Conservation (phyloP, 2,329 filamentous ascomycete species). For the Clarireedia hainanense region DNA sequence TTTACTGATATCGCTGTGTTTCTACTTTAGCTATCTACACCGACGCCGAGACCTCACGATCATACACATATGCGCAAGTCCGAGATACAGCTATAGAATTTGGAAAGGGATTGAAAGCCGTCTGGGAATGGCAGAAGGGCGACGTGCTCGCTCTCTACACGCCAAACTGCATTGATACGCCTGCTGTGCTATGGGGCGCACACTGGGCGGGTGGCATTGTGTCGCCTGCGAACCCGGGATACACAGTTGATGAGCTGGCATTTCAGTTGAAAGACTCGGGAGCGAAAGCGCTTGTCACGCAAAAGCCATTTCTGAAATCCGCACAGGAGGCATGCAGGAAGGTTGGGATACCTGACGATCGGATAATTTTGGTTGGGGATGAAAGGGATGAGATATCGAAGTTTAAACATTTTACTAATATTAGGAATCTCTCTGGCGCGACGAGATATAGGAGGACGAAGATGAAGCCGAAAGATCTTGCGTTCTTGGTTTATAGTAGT, state of each 20-base stretch:
- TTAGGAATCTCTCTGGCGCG: slow-evolving; percentile 55
- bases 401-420: slow-evolving; percentile 65
- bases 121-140: slow-evolving; percentile 72
- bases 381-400: slow-evolving; percentile 47
- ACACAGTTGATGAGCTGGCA: slow-evolving; percentile 74
- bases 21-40: slow-evolving; percentile 60
- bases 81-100: slow-evolving; percentile 63
- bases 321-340: slow-evolving; percentile 60
- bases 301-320: slow-evolving; percentile 54
- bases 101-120: slow-evolving; percentile 66
- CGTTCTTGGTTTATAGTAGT: slow-evolving; percentile 80
- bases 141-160: slow-evolving; percentile 79
- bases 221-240: slow-evolving; percentile 82
- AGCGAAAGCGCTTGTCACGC: slow-evolving; percentile 69
- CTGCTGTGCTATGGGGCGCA: slow-evolving; percentile 66
- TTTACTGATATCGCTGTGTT: too few species aligned
- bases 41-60: slow-evolving; percentile 60
- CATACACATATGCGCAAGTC: slow-evolving; percentile 64
- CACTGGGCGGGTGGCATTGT: slow-evolving; percentile 77
- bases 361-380: slow-evolving; percentile 71
- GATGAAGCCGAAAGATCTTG: slow-evolving; percentile 64
- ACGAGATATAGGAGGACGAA: slow-evolving; percentile 52
- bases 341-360: slow-evolving; percentile 62
- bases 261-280: slow-evolving; percentile 76
- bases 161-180: slow-evolving; percentile 80